These are phyloP conservation scores for Trifolium subterraneum DNA, from an alignment of 306 rosid species.

Conservation along the genomic window DNA sequence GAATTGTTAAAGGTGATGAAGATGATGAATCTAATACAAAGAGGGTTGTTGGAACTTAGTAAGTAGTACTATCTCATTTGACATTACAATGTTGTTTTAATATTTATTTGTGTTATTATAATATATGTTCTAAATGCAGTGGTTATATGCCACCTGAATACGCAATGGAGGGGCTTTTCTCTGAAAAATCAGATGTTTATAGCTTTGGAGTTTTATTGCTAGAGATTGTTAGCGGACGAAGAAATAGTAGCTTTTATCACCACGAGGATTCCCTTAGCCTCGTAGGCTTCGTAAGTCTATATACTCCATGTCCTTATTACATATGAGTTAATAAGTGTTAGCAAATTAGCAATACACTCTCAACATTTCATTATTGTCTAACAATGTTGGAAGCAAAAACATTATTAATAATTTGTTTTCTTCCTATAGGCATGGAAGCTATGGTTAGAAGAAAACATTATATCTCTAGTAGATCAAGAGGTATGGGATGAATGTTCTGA, in stretches of 20 bases:
- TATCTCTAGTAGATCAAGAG: constrained; percentile 40
- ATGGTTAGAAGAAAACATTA: constrained; percentile 39
- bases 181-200: constrained; percentile 50
- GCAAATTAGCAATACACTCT: too few relatives aligned
- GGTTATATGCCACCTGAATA: constrained; percentile 52
- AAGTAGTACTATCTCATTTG: neutral
- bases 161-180: constrained; percentile 50
- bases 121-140: constrained; percentile 11
- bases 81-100: neutral
- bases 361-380: too few relatives aligned
- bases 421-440: constrained; percentile 46
- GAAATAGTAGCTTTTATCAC: constrained; percentile 44
- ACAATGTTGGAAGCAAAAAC: neutral
- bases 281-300: constrained; percentile 42
- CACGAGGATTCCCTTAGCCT: constrained; percentile 40
- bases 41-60: constrained; percentile 52
- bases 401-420: neutral
- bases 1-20: constrained; percentile 38
- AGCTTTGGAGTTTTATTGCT: constrained; percentile 47
- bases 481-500: constrained; percentile 35
- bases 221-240: constrained; percentile 47
- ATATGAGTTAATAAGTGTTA: too few relatives aligned
- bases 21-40: constrained; percentile 44
- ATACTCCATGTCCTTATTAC: too few relatives aligned
- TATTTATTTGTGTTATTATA: neutral